Evolutionary conservation across 768 basidiomycete species (phyloP).

Genomic region (Suillus sp.): DNA sequence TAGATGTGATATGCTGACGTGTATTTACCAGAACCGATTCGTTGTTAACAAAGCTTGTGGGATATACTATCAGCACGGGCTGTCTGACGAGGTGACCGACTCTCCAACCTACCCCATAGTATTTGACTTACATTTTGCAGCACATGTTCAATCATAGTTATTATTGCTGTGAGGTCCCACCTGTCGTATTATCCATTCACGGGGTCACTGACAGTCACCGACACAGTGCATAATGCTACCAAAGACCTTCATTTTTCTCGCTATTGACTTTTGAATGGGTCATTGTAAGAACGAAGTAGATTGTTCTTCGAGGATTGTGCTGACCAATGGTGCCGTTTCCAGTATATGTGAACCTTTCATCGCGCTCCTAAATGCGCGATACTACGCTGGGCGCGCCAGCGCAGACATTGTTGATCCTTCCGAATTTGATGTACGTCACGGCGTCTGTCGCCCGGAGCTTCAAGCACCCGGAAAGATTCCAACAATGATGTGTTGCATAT

Average conservation of each 20-base stretch:
- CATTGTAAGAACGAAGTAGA: background rate
- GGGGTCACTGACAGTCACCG: background rate
- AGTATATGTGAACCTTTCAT: conserved; percentile 3
- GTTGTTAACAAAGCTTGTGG: background rate
- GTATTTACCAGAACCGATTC: background rate
- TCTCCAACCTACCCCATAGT: background rate
- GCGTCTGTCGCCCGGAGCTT: background rate
- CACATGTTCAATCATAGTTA: background rate
- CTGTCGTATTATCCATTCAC: background rate
- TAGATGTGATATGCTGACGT: background rate
- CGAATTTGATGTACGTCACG: background rate
- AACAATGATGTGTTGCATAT: background rate
- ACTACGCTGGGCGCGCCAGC: background rate
- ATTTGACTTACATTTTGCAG: background rate
- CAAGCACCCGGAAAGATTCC: background rate
- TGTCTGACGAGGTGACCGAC: background rate
- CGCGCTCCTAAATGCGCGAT: background rate
- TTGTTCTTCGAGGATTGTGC: background rate
- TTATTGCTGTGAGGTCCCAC: background rate
- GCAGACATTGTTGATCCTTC: background rate
- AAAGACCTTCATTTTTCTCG: background rate
- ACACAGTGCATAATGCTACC: background rate
- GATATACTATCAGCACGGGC: background rate
- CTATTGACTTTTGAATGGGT: background rate
- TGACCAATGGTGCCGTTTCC: background rate